These are phyloP conservation scores for Chrysosporium keratinophilum DNA, from an alignment of 2,329 filamentous ascomycete genomes.

Conservation along the genomic window DNA sequence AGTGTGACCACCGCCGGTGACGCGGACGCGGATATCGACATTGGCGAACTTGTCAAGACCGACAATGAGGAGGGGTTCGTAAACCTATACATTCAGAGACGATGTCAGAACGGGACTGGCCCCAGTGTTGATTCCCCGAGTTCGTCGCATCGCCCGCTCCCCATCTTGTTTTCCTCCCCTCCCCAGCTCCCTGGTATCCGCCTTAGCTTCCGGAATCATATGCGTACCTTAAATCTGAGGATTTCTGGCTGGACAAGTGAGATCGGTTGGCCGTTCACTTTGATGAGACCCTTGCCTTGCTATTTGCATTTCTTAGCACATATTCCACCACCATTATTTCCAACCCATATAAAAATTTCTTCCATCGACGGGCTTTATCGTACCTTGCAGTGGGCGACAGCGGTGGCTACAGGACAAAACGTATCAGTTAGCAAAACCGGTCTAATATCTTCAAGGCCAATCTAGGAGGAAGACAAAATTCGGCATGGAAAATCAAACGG, in stretches of 20 bases:
- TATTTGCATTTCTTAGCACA: constrained; percentile 29
- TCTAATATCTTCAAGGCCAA: constrained; percentile 3
- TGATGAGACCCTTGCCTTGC: constrained; percentile 81
- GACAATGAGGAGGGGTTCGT: constrained; percentile 95
- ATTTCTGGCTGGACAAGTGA: constrained; percentile 90
- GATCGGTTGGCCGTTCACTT: constrained; percentile 97
- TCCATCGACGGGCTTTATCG: constrained; percentile 23
- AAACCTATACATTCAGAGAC: constrained; percentile 53
- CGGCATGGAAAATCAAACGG: constrained; percentile 12
- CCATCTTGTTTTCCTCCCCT: constrained; percentile 8
- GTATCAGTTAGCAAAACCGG: constrained; percentile 26
- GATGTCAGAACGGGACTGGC: not conserved
- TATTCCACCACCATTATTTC: constrained; percentile 12
- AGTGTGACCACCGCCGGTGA: constrained; percentile 93
- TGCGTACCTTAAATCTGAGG: constrained; percentile 83
- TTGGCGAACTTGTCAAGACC: constrained; percentile 94
- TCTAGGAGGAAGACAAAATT: constrained; percentile 9
- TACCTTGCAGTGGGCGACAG: constrained; percentile 90
- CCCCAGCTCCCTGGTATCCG: not conserved
- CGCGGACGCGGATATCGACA: constrained; percentile 95
- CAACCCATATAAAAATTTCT: not conserved
- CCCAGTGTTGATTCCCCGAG: not conserved
- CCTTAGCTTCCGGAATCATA: constrained; percentile 4
- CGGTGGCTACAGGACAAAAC: constrained; percentile 50
- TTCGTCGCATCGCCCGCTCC: not conserved